Percentiles rank a stretch among this genome's conserved stretches.
phyloP scores from a whole-genome alignment of 2,329 filamentous ascomycete species.

The Laburnicola sp. region DNA sequence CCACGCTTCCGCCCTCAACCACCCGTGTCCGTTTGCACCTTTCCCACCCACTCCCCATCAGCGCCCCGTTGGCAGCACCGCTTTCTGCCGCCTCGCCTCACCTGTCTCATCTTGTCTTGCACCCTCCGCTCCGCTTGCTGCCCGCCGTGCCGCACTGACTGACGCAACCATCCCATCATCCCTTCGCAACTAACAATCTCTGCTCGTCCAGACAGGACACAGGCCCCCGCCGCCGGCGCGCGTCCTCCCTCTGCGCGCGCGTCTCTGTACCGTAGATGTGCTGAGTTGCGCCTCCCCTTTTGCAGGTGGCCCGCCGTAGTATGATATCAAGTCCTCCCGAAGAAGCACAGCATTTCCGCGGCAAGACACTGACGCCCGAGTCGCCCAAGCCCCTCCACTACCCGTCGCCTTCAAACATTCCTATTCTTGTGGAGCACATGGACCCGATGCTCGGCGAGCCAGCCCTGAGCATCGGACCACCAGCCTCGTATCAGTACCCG shows the following conservation, averaged over 20 bases:
- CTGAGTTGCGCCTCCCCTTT: constrained; percentile 26
- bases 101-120: not conserved
- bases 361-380: constrained; percentile 68
- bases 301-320: constrained; percentile 23
- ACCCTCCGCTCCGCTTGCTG: not conserved
- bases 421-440: constrained; percentile 71
- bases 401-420: constrained; percentile 68
- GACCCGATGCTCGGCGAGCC: constrained; percentile 72
- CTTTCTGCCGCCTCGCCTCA: not conserved
- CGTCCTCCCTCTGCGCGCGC: constrained; percentile 11
- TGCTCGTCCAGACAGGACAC: constrained; percentile 14
- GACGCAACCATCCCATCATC: constrained; percentile 1
- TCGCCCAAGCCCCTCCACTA: constrained; percentile 71
- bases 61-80: not conserved
- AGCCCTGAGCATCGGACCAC: constrained; percentile 57
- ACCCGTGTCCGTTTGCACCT: not conserved
- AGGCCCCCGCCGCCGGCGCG: constrained; percentile 3
- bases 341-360: constrained; percentile 63
- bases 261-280: constrained; percentile 30
- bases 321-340: constrained; percentile 60
- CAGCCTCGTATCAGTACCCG: constrained; percentile 36
- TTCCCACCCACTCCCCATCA: not conserved
- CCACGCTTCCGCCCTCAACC: not conserved
- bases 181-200: constrained; percentile 8
- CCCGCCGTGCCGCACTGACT: constrained; percentile 6